A percentile compares a stretch with the other conserved stretches of the same genome.
These are phyloP conservation scores for Penicillium flavigenum DNA, from an alignment of 495 filamentous ascomycete species.

Conservation along the genomic window DNA sequence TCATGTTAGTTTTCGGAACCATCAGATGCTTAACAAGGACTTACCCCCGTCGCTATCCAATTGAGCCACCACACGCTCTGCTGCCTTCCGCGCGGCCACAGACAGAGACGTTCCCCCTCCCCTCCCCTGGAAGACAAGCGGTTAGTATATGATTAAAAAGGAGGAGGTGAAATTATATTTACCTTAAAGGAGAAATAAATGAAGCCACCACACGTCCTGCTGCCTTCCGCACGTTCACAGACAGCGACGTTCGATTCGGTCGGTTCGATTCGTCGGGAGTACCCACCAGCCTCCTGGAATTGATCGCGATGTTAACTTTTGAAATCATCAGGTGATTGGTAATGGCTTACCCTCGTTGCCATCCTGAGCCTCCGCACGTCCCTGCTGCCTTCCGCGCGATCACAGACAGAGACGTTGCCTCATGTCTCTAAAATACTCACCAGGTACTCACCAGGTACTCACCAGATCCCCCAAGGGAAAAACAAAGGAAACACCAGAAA, in stretches of 20 bases:
- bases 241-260: background rate
- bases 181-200: background rate
- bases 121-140: background rate
- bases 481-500: background rate
- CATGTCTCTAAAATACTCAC: background rate
- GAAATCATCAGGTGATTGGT: background rate
- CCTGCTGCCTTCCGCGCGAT: conserved; percentile 3
- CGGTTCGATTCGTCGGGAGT: background rate
- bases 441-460: no score
- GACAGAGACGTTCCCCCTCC: background rate
- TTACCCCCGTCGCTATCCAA: background rate
- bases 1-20: background rate
- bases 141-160: background rate
- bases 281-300: background rate
- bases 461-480: background rate
- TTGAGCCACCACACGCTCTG: conserved; percentile 1
- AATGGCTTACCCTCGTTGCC: background rate
- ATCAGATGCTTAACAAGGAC: no score
- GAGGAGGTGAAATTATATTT: background rate
- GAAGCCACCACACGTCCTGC: background rate
- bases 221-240: background rate
- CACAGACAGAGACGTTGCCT: conserved; percentile 5
- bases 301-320: background rate
- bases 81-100: conserved; percentile 6
- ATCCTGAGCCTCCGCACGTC: background rate